These are phyloP conservation scores for Aegilops sharonensis DNA, from an alignment of 176 grass and related monocot species.

Conservation along the genomic window DNA sequence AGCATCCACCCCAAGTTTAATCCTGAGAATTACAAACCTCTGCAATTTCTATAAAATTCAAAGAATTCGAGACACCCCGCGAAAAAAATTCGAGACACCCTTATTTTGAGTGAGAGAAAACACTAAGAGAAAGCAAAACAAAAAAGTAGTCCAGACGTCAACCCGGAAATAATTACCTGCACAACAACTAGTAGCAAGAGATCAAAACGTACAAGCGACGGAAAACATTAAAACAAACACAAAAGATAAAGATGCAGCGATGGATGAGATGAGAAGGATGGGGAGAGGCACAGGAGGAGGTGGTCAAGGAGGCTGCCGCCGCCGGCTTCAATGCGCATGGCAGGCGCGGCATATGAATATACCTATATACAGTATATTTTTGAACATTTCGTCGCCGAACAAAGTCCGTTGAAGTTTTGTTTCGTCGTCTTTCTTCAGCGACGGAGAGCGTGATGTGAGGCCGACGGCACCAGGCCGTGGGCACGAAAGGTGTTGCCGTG, in stretches of 20 bases:
- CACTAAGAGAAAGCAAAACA: no score
- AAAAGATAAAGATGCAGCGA: not conserved
- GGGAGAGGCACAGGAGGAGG: no score
- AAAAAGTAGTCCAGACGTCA: no score
- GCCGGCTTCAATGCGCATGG: not conserved
- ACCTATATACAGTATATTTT: not conserved
- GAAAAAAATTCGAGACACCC: no score
- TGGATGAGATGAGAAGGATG: not conserved
- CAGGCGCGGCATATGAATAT: no score
- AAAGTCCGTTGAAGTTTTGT: not conserved
- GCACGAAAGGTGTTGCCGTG: not conserved
- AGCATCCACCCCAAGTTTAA: no score
- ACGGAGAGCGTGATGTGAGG: not conserved
- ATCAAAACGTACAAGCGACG: not conserved
- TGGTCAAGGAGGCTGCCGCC: not conserved
- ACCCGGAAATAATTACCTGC: not conserved
- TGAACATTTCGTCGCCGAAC: not conserved
- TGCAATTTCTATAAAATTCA: no score
- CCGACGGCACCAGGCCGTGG: no score
- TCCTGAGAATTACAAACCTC: no score
- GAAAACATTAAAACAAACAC: not conserved
- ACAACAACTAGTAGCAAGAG: not conserved
- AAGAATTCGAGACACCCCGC: no score
- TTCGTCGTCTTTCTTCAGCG: not conserved
- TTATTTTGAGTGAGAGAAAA: no score